Evolutionary conservation across 1,284 basidiomycete species (phyloP).

Genomic region (Coniferiporia sulphurascens): DNA sequence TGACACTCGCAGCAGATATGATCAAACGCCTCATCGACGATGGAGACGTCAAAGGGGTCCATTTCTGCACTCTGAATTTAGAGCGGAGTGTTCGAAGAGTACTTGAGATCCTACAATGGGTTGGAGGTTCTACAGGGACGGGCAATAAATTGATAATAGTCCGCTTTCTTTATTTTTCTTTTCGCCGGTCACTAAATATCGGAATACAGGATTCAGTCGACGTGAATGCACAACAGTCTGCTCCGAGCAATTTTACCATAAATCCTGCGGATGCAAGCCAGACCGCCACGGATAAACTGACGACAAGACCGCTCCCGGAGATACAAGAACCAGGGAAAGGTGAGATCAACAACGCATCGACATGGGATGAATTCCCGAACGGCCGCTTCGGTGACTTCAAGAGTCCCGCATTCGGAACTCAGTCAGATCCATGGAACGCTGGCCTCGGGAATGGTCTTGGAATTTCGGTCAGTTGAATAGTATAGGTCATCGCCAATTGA

Average conservation of each 20-base stretch:
- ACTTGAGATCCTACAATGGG: slow-evolving; percentile 76
- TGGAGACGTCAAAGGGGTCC: slow-evolving; percentile 75
- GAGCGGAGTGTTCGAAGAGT: slow-evolving; percentile 95
- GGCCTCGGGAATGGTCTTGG: slow-evolving; percentile 42
- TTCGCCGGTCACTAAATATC: slow-evolving; percentile 8
- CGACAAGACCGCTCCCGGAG: slow-evolving; percentile 36
- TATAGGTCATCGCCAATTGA: background rate
- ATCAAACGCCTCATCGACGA: slow-evolving; percentile 53
- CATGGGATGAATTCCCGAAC: slow-evolving; percentile 99
- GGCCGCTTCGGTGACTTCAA: slow-evolving; percentile 98
- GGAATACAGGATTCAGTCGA: slow-evolving; percentile 12
- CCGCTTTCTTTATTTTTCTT: slow-evolving; percentile 23
- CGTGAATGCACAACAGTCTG: slow-evolving; percentile 26
- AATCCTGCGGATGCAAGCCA: slow-evolving; percentile 58
- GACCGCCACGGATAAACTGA: slow-evolving; percentile 47
- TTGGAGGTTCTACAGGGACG: slow-evolving; percentile 33
- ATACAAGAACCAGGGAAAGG: slow-evolving; percentile 57
- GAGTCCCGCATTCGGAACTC: slow-evolving; percentile 89
- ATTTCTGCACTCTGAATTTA: slow-evolving; percentile 96
- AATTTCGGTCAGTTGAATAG: slow-evolving; percentile 40
- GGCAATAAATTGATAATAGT: slow-evolving; percentile 72
- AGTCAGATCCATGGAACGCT: slow-evolving; percentile 54
- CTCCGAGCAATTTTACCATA: slow-evolving; percentile 39
- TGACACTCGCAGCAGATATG: slow-evolving; percentile 74
- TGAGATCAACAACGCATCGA: slow-evolving; percentile 67